Evolutionary conservation across 1,284 basidiomycete genomes (phyloP).

Genomic region (Gomphus sp.): DNA sequence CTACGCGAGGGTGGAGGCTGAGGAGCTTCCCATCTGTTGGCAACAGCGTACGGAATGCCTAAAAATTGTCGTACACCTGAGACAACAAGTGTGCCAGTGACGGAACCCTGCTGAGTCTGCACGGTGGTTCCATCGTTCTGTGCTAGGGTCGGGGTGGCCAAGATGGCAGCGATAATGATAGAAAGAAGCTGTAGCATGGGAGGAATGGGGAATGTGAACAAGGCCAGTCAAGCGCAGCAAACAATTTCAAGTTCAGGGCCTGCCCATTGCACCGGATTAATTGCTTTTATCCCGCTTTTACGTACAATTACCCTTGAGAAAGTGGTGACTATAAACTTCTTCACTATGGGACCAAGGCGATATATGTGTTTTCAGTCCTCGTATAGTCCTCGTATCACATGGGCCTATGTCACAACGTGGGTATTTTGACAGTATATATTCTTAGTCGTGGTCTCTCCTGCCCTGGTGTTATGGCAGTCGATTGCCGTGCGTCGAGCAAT

Average conservation of each 20-base stretch:
- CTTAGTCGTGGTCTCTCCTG: neutral
- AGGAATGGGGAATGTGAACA: too few species aligned
- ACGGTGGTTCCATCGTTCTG: slow-evolving; percentile 3
- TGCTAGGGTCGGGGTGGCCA: neutral
- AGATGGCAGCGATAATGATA: neutral
- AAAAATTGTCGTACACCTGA: slow-evolving; percentile 2
- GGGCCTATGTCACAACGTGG: neutral
- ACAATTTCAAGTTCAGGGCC: neutral
- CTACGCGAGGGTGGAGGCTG: slow-evolving; percentile 1
- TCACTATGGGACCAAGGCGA: neutral
- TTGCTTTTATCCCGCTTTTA: neutral
- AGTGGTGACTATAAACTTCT: neutral
- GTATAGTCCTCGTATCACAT: neutral
- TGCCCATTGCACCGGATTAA: neutral
- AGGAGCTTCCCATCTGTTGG: slow-evolving; percentile 5
- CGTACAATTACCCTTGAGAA: neutral
- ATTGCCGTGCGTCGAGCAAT: neutral
- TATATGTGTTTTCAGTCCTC: neutral
- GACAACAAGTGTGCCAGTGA: neutral
- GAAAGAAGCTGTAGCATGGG: neutral
- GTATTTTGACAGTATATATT: neutral
- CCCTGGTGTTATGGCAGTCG: neutral
- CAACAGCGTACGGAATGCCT: slow-evolving; percentile 6
- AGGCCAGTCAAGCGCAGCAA: neutral
- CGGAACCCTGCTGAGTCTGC: slow-evolving; percentile 2